phyloP scores from a whole-genome alignment of 768 basidiomycete genomes.

The Xerocomellus chrysenteron region DNA sequence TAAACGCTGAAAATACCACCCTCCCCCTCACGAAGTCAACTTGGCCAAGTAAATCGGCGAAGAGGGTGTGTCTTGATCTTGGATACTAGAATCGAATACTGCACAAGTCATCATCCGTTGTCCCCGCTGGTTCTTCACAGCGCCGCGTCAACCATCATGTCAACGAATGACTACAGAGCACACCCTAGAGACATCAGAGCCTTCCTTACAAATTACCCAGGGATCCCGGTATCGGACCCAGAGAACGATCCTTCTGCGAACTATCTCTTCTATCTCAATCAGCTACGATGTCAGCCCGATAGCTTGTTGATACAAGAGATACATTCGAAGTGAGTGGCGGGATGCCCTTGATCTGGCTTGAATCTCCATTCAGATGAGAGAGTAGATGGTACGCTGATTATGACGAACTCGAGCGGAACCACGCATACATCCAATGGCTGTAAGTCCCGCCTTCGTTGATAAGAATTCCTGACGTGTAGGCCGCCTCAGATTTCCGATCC shows the following conservation, averaged over 20 bases:
- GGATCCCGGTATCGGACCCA: slow-evolving; percentile 5
- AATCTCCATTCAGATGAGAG: slow-evolving; percentile 2
- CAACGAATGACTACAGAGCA: slow-evolving; percentile 1
- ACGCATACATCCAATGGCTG: slow-evolving; percentile 81
- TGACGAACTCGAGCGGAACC: slow-evolving; percentile 59
- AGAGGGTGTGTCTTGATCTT: not conserved
- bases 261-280: slow-evolving; percentile 61
- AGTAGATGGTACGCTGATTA: slow-evolving; percentile 67
- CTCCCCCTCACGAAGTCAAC: not conserved
- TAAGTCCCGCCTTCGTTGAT: slow-evolving; percentile 36
- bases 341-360: not conserved
- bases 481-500: slow-evolving; percentile 61
- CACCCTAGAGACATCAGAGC: slow-evolving; percentile 24
- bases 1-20: not conserved
- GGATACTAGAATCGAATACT: not conserved
- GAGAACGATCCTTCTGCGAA: slow-evolving; percentile 38
- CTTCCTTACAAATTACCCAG: slow-evolving; percentile 29
- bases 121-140: slow-evolving; percentile 6
- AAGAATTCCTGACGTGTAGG: not conserved
- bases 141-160: slow-evolving; percentile 13
- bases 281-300: slow-evolving; percentile 58
- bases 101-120: slow-evolving; percentile 8
- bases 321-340: slow-evolving; percentile 48
- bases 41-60: not conserved
- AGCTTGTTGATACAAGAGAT: slow-evolving; percentile 60